Base-by-base conservation (phyloP, 1,284 basidiomycete genomes). In the Gomphus bonarii region DNA sequence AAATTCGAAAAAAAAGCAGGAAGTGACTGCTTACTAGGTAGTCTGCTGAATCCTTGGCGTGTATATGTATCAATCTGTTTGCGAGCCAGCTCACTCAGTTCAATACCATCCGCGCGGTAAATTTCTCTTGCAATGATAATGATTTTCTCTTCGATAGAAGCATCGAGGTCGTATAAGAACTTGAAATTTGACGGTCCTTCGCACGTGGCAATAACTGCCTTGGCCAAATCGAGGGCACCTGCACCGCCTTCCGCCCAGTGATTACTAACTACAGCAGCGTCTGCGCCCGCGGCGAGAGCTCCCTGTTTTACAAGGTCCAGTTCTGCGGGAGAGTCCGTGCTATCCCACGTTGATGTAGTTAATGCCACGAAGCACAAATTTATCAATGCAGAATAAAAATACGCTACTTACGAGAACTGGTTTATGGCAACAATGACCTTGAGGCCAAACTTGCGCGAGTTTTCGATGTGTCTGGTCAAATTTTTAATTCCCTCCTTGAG, bases 381-480 rank as follows among this genome's bases (percentile, higher is more conserved):
- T 22, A 44, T 10, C n/a, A 48, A 58, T 55, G 16, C 43, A 40
- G 57, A 4, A 30, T 30, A 28, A 16, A 50, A 18, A 25, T 25
- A 25, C 25, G 25, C 25, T 12, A 82, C 89, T 66, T 66, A 93
- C 89, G 89, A 77, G 72, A 99, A 99, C 69, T 86, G 86, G 75
- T 99, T 99, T 74, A 99, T 84, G 53, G 87, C 97, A 43, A 99
- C 88, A 61, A 99, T 84, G 59, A 97, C 95, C 77, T 99, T 99
- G 72, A 99, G 76, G 43, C 94, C 94, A 65, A 97, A 95, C 76
- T 97, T 97, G 72, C 85, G 86, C 38, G 90, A 88, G 72, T 99
- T 99, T 71, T 92, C 78, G 64, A 99, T 97, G 71, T 99, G 95
- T 71, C 88, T 92, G 62, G 82, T 83, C 61, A 99, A 74, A 75